Evolutionary conservation across 257 asterid species (phyloP).

Genomic region (Solanum piurae): DNA sequence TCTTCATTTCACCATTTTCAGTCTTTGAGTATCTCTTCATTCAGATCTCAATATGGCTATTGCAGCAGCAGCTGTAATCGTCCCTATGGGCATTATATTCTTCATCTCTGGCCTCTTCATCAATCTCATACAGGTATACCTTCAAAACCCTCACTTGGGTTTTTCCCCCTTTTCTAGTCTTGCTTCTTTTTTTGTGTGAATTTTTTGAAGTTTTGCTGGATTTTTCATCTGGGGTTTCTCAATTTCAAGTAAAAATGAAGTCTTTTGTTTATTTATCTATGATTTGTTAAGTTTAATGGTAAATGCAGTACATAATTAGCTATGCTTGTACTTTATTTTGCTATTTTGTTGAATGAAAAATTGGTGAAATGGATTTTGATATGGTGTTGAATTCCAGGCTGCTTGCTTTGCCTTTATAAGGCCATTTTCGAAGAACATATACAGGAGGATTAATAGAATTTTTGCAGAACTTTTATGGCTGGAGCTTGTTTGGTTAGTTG

Average conservation of each 20-base stretch:
- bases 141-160: background rate
- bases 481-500: conserved; percentile 90
- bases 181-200: background rate
- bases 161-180: background rate
- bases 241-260: background rate
- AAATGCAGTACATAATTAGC: background rate
- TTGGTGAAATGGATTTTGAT: background rate
- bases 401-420: conserved; percentile 45
- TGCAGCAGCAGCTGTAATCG: conserved; percentile 63
- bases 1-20: background rate
- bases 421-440: conserved; percentile 67
- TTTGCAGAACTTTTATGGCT: conserved; percentile 81
- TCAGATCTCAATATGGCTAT: conserved; percentile 11
- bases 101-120: conserved; percentile 76
- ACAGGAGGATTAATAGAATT: conserved; percentile 70
- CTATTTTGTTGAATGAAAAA: background rate
- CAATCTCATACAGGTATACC: conserved; percentile 62
- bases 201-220: background rate
- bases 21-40: background rate
- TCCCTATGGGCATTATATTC: conserved; percentile 79
- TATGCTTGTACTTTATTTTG: background rate
- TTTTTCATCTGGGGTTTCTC: background rate
- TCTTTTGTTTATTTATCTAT: background rate
- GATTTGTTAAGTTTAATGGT: background rate
- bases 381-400: conserved; percentile 38